These are phyloP conservation scores for Pseudogymnoascus sp. DNA, from an alignment of 2,329 filamentous ascomycete genomes.

Conservation along the genomic window DNA sequence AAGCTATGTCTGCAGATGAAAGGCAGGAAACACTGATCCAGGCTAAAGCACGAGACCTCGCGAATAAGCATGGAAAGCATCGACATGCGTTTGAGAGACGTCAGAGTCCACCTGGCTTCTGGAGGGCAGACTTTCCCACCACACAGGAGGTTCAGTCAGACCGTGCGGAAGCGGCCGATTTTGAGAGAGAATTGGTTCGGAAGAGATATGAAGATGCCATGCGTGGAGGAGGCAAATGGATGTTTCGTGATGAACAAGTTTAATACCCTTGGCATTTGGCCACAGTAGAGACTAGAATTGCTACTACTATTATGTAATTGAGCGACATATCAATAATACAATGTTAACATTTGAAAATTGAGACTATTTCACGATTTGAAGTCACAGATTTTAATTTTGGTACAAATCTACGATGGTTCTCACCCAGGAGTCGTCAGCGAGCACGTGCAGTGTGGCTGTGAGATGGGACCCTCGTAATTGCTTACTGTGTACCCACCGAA, in stretches of 20 bases:
- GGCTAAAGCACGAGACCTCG: slow-evolving; percentile 64
- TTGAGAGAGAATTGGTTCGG: slow-evolving; percentile 57
- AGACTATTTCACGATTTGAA: background rate
- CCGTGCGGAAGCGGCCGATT: slow-evolving; percentile 54
- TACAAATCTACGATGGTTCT: background rate
- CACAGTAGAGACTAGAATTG: slow-evolving; percentile 3
- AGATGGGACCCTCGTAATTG: slow-evolving; percentile 3
- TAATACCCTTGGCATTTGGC: slow-evolving; percentile 1
- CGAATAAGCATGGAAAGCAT: slow-evolving; percentile 71
- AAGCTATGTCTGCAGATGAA: slow-evolving; percentile 55
- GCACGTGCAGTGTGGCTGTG: slow-evolving; percentile 6
- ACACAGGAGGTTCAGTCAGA: slow-evolving; percentile 73
- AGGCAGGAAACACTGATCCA: slow-evolving; percentile 62
- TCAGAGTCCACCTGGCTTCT: slow-evolving; percentile 76
- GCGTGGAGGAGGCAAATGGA: slow-evolving; percentile 66
- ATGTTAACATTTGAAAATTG: background rate
- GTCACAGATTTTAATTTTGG: background rate
- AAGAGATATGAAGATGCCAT: slow-evolving; percentile 77
- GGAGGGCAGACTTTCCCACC: slow-evolving; percentile 79
- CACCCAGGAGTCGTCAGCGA: background rate
- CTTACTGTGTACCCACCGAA: slow-evolving; percentile 4
- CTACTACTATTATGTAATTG: background rate
- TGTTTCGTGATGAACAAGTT: slow-evolving; percentile 66
- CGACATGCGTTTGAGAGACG: slow-evolving; percentile 64
- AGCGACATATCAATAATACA: background rate